Evolutionary conservation across 2,329 filamentous ascomycete species (phyloP).

Genomic region (Penicillium occitanis): DNA sequence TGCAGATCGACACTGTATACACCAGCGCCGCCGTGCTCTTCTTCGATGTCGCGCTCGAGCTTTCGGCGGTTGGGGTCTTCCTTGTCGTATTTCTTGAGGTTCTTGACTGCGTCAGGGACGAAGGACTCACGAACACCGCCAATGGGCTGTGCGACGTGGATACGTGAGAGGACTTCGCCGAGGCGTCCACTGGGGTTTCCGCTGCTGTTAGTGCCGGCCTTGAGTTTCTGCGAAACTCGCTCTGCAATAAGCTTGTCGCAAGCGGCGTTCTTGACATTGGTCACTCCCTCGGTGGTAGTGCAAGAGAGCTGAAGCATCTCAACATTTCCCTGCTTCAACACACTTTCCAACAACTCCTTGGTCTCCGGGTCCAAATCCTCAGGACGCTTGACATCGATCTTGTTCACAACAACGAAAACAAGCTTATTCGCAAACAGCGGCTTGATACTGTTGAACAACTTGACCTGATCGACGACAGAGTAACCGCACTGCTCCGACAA

Average conservation of each 20-base stretch:
- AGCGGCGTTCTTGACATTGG: conserved; percentile 89
- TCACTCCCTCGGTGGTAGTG: conserved; percentile 90
- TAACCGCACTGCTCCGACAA: conserved; percentile 96
- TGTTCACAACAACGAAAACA: conserved; percentile 96
- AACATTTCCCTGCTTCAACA: conserved; percentile 84
- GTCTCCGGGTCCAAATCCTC: conserved; percentile 81
- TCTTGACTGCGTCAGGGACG: conserved; percentile 81
- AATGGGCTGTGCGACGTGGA: conserved; percentile 94
- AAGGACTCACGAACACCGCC: conserved; percentile 77
- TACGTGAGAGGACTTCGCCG: conserved; percentile 86
- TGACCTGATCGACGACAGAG: conserved; percentile 86
- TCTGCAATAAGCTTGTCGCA: conserved; percentile 92
- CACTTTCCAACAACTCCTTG: conserved; percentile 72
- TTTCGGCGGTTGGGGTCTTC: conserved; percentile 76
- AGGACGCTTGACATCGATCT: conserved; percentile 87
- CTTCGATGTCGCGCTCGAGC: conserved; percentile 83
- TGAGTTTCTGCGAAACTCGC: conserved; percentile 91
- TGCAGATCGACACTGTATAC: conserved; percentile 94
- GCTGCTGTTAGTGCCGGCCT: conserved; percentile 75
- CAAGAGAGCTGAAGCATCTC: conserved; percentile 93
- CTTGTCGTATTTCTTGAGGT: conserved; percentile 85
- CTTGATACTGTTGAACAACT: conserved; percentile 94
- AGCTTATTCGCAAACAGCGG: conserved; percentile 96
- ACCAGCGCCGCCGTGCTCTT: conserved; percentile 88
- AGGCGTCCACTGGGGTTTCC: conserved; percentile 78